Evolutionary conservation across 2,329 filamentous ascomycete genomes (phyloP), one percentile per base, ranked within the genome.

Genomic region (Fusarium protoensiforme): DNA sequence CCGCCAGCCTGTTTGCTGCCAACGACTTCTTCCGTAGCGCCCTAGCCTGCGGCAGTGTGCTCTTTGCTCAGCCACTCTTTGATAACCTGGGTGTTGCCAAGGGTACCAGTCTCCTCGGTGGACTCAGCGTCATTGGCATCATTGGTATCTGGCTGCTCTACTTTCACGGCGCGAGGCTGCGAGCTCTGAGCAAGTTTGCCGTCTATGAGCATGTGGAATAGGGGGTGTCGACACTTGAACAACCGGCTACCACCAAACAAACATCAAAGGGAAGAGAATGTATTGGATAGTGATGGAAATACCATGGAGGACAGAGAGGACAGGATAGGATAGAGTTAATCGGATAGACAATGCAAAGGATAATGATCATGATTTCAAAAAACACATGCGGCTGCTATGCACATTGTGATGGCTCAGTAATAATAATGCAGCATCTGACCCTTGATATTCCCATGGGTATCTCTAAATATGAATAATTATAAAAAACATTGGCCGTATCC

Each of bases 31-130:
- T 88, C 79, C 84, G 89, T 43, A 86, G 84, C 33, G 86, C 88
- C 3, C 81, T 92, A 4, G 91, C 90, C 8, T 89, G 87, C 60
- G 90, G 86, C 0, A 87, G 87, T 29, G 86, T 92, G 53, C 81
- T 92, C 22, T 92, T 92, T 74, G 86, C 87, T 0, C 84, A 87
- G 54, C 90, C 91, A 7, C 83, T 92, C 62, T 92, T 88, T 65
- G 79, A 81, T 18, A 89, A 90, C 73, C 75, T 92, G 7, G 90
- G 90, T 16, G 87, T 92, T 31, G 89, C 85, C 7, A 83, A 81
- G 51, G 91, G 90, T 4, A 85, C 87, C 1, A 88, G 85, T 68
- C 74, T 93, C 36, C 83, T 93, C 7, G 91, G 85, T 4, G 89
- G 87, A 2, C 76, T 90, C 57, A 87, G 85, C 64, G 83, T 85